Base-by-base conservation (phyloP, 2,329 filamentous ascomycete genomes). In the Fusarium cicatricum region DNA sequence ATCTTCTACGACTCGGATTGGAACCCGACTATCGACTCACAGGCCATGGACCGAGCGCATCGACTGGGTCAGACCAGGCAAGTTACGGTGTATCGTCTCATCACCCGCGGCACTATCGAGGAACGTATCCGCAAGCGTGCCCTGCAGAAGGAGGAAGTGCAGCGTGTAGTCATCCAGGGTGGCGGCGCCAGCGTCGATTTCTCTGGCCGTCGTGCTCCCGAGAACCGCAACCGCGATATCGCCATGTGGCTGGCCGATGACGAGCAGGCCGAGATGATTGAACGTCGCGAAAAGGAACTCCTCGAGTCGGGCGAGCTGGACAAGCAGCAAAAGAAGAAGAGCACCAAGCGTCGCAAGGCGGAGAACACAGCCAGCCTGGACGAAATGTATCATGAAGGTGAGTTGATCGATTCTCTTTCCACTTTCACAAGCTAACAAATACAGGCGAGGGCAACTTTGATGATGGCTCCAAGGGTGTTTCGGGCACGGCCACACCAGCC, bases 1-100 rank as follows among this genome's bases (percentile, higher is more conserved):
- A 98, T 99, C 76, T 99, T 99, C 80, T 99, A 99, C 82, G 95
- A 99, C 74, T 96, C 92, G 11, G 95, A 99, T 75, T 99, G 95
- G 95, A 99, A 99, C 74, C 95, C 95, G 0, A 98, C 95, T 4
- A 98, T 98, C 70, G 95, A 99, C 74, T 96, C 91, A 47, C 95
- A 99, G 75, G 95, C 95, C 76, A 98, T 98, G 95, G 95, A 99
- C 76, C 90, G 95, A 75, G 95, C 95, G 11, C 95, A 99, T 85
- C 91, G 95, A 85, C 85, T 99, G 31, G 95, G 95, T 43, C 94
- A 99, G 76, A 98, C 94, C 2, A 87, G 86, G 65, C 95, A 99
- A 77, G 95, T 99, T 53, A 97, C 93, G 0, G 95, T 99, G 11
- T 99, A 98, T 76, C 91, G 95, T 63, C 88, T 99, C 71, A 98